phyloP scores from a whole-genome alignment of 352 stramenopile species.

The Thalassiosira ordinaria region DNA sequence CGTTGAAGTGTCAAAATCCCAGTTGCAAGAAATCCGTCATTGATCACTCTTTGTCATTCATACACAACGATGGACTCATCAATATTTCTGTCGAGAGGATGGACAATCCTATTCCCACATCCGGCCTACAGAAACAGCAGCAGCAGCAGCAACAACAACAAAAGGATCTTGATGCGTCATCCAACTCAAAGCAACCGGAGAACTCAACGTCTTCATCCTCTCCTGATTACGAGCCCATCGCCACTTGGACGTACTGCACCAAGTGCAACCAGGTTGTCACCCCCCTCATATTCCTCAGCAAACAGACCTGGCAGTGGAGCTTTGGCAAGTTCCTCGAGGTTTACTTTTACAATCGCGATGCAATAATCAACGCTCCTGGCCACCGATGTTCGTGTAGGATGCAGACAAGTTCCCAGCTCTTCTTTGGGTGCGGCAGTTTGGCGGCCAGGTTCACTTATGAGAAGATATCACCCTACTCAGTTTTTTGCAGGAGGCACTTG shows the following conservation, averaged over 20 bases:
- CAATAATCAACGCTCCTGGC: slow-evolving; percentile 76
- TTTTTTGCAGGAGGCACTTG: slow-evolving; percentile 80
- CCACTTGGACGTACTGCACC: slow-evolving; percentile 98
- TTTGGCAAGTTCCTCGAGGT: slow-evolving; percentile 98
- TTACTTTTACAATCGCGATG: slow-evolving; percentile 90
- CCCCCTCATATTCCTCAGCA: slow-evolving; percentile 90
- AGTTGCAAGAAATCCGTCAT: slow-evolving; percentile 87
- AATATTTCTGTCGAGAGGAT: slow-evolving; percentile 86
- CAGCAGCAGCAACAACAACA: too few relatives aligned
- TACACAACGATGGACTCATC: slow-evolving; percentile 86
- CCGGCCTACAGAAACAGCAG: slow-evolving; percentile 56
- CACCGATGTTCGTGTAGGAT: slow-evolving; percentile 78
- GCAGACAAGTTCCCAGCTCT: slow-evolving; percentile 82
- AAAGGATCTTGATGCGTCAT: slow-evolving; percentile 44
- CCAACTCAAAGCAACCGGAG: slow-evolving; percentile 27
- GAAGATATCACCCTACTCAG: slow-evolving; percentile 82
- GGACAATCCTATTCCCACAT: slow-evolving; percentile 78
- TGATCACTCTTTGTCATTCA: slow-evolving; percentile 86
- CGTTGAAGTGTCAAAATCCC: slow-evolving; percentile 80
- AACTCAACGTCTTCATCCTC: too few relatives aligned
- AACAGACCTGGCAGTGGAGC: slow-evolving; percentile 96
- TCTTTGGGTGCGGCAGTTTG: slow-evolving; percentile 86
- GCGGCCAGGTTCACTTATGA: slow-evolving; percentile 88
- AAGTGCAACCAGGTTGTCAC: slow-evolving; percentile 93
- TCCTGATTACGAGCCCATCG: slow-evolving; percentile 84